Evolutionary conservation across 495 filamentous ascomycete genomes (phyloP).

Genomic region (Xylaria grammica): DNA sequence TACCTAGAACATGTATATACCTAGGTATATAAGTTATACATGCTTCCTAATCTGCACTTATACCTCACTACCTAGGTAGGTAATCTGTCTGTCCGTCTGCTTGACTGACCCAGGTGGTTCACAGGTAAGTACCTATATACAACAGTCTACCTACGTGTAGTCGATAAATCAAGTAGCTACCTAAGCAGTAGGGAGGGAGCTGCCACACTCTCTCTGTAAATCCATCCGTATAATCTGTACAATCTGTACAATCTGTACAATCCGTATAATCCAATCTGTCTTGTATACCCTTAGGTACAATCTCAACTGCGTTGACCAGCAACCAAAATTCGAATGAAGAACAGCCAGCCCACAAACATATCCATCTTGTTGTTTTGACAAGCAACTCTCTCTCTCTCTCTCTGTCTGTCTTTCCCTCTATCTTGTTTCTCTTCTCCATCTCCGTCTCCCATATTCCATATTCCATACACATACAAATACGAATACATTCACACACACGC

Average conservation of each 20-base stretch:
- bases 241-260: too few relatives aligned
- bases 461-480: slow-evolving; percentile 5
- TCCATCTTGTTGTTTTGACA: slow-evolving; percentile 8
- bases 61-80: too few relatives aligned
- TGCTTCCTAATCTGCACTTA: not conserved
- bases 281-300: too few relatives aligned
- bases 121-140: not conserved
- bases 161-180: too few relatives aligned
- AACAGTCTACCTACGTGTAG: too few relatives aligned
- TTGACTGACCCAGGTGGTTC: too few relatives aligned
- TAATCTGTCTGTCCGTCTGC: too few relatives aligned
- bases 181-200: not conserved
- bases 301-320: slow-evolving; percentile 9
- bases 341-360: slow-evolving; percentile 24
- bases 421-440: slow-evolving; percentile 13
- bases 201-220: not conserved
- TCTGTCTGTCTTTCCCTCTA: too few relatives aligned
- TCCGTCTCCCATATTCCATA: not conserved
- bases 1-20: too few relatives aligned
- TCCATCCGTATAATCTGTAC: not conserved
- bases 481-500: not conserved
- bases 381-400: not conserved
- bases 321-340: slow-evolving; percentile 18
- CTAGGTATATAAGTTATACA: too few relatives aligned
- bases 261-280: too few relatives aligned